These are phyloP conservation scores for Pluteus cervinus DNA, from an alignment of 768 basidiomycete genomes.

Conservation along the genomic window DNA sequence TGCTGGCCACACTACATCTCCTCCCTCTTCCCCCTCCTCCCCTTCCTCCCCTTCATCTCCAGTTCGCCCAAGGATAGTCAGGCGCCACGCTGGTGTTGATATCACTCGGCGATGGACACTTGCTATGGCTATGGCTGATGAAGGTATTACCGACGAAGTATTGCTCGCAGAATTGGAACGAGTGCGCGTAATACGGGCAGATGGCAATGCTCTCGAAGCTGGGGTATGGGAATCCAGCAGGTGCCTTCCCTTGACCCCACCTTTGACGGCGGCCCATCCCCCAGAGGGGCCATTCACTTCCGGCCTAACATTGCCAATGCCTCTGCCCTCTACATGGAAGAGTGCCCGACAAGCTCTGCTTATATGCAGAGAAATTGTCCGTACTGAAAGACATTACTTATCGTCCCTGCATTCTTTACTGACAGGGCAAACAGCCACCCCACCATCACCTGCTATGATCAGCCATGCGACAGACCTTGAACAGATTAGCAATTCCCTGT, in stretches of 20 bases:
- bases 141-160: constrained; percentile 43
- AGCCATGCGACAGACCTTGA: constrained; percentile 47
- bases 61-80: too few species aligned
- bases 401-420: constrained; percentile 26
- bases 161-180: constrained; percentile 42
- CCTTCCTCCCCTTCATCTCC: neutral
- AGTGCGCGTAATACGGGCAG: too few species aligned
- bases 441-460: constrained; percentile 47
- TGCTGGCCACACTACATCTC: too few species aligned
- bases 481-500: constrained; percentile 40
- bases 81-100: constrained; percentile 1
- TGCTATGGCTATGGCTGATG: constrained; percentile 44
- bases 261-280: too few species aligned
- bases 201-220: too few species aligned
- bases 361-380: constrained; percentile 33
- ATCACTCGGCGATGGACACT: constrained; percentile 30
- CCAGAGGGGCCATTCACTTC: neutral
- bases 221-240: constrained; percentile 17
- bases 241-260: too few species aligned
- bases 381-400: constrained; percentile 38
- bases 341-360: constrained; percentile 30
- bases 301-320: constrained; percentile 2
- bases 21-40: neutral
- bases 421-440: constrained; percentile 31
- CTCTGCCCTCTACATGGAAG: constrained; percentile 27